phyloP scores from a whole-genome alignment of 2,329 filamentous ascomycete genomes.

The Cytospora chrysosperma region DNA sequence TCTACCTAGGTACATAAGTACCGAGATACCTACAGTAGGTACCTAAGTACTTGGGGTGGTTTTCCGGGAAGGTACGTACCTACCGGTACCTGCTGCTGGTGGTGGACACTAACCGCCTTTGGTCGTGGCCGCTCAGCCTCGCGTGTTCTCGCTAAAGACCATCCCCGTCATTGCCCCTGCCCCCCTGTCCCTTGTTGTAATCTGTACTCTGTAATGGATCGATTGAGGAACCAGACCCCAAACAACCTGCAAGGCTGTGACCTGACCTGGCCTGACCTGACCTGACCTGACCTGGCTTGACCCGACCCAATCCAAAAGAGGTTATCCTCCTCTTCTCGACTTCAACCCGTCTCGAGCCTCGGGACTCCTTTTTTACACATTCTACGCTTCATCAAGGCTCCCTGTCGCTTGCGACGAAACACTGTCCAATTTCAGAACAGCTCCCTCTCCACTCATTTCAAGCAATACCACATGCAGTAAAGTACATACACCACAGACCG shows the following conservation, averaged over 20 bases:
- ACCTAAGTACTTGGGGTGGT: neutral
- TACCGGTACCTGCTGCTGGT: too few species aligned
- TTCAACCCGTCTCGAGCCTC: neutral
- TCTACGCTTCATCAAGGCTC: neutral
- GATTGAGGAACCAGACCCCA: neutral
- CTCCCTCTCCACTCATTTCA: neutral
- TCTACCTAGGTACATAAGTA: neutral
- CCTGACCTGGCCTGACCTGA: neutral
- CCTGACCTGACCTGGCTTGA: neutral
- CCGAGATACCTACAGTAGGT: neutral
- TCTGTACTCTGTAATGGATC: neutral
- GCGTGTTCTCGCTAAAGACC: neutral
- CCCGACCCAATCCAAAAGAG: too few species aligned
- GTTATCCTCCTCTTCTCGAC: too few species aligned
- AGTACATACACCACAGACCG: neutral
- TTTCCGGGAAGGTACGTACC: neutral
- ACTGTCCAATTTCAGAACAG: neutral
- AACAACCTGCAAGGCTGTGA: neutral
- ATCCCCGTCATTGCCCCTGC: neutral
- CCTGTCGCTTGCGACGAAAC: neutral
- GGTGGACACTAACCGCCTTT: neutral
- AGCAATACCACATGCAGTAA: too few species aligned
- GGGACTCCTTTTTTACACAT: neutral
- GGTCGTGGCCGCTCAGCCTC: neutral
- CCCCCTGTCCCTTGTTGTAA: too few species aligned